Percentiles rank a stretch among this genome's conserved stretches.
Conservation (phyloP, 2,329 filamentous ascomycete species). For the Alternaria ethzedia region DNA sequence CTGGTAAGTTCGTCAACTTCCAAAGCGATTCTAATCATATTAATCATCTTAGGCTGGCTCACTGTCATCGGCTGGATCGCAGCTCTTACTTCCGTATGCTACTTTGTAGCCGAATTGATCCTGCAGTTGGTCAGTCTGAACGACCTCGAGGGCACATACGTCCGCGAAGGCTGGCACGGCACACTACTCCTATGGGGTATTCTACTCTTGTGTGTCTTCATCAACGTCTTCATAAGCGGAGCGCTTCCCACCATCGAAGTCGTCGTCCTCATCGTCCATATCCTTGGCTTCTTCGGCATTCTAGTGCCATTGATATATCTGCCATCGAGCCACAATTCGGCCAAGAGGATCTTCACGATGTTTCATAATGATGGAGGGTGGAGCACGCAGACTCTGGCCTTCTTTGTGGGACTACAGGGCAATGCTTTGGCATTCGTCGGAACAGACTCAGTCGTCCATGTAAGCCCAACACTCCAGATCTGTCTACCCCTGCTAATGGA, state of each 20-base stretch:
- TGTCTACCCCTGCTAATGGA: conserved; percentile 4
- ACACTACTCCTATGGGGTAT: conserved; percentile 58
- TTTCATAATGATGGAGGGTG: conserved; percentile 58
- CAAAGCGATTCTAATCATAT: not conserved
- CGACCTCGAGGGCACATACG: conserved; percentile 46
- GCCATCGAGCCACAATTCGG: conserved; percentile 48
- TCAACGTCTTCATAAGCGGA: conserved; percentile 57
- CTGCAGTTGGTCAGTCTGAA: conserved; percentile 49
- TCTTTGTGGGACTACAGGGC: conserved; percentile 52
- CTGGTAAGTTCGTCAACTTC: conserved; percentile 29
- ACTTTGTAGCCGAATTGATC: conserved; percentile 43
- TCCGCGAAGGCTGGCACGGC: conserved; percentile 55
- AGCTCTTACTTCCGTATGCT: conserved; percentile 45
- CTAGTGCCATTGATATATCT: conserved; percentile 51
- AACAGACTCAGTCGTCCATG: conserved; percentile 49
- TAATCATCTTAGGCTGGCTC: conserved; percentile 49
- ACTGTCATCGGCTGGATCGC: conserved; percentile 55
- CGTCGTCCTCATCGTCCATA: conserved; percentile 56
- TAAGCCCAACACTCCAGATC: conserved; percentile 17
- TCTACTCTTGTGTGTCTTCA: conserved; percentile 48
- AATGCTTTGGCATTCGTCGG: conserved; percentile 49
- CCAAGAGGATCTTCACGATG: conserved; percentile 52
- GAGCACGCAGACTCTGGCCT: conserved; percentile 53
- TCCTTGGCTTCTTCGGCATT: conserved; percentile 61
- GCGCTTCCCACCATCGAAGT: conserved; percentile 58